phyloP scores from a whole-genome alignment of 1,284 basidiomycete genomes.

The Ceratobasidium sp. region DNA sequence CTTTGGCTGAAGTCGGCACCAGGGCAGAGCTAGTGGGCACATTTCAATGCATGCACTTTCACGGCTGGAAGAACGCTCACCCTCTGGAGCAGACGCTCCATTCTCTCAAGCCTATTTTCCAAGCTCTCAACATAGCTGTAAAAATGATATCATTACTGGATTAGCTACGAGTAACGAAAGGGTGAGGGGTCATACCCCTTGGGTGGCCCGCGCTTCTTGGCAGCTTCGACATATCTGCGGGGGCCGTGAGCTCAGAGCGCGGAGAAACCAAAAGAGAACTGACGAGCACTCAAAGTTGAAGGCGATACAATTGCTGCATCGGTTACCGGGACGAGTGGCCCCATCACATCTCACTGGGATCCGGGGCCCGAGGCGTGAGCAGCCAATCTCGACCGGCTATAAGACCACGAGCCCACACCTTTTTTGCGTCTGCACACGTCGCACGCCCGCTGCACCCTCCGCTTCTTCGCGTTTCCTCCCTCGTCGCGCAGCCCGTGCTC shows the following conservation, averaged over 20 bases:
- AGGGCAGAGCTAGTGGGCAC: constrained; percentile 67
- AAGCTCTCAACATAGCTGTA: constrained; percentile 75
- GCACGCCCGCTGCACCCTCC: constrained; percentile 61
- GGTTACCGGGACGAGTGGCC: constrained; percentile 54
- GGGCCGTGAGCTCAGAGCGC: constrained; percentile 51
- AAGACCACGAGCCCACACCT: constrained; percentile 44
- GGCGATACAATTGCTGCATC: constrained; percentile 82
- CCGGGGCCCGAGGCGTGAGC: constrained; percentile 37
- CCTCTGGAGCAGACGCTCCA: constrained; percentile 73
- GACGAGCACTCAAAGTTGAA: constrained; percentile 82
- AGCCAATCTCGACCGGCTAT: neutral
- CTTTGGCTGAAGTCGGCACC: constrained; percentile 71
- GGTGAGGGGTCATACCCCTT: constrained; percentile 68
- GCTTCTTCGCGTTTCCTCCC: constrained; percentile 44
- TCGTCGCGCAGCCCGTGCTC: constrained; percentile 54
- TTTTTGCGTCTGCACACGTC: constrained; percentile 81
- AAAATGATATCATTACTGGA: constrained; percentile 30
- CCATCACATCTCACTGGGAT: constrained; percentile 45
- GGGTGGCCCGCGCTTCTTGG: constrained; percentile 86
- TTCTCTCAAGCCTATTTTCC: constrained; percentile 74
- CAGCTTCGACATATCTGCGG: constrained; percentile 70
- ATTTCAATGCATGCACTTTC: constrained; percentile 43
- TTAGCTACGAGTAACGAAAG: constrained; percentile 45
- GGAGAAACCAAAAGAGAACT: constrained; percentile 53
- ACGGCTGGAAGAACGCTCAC: constrained; percentile 54